Percentiles rank a stretch among this genome's conserved stretches.
These are phyloP conservation scores for Solanum hybrid DNA, from an alignment of 305 asterid species.

Conservation along the genomic window DNA sequence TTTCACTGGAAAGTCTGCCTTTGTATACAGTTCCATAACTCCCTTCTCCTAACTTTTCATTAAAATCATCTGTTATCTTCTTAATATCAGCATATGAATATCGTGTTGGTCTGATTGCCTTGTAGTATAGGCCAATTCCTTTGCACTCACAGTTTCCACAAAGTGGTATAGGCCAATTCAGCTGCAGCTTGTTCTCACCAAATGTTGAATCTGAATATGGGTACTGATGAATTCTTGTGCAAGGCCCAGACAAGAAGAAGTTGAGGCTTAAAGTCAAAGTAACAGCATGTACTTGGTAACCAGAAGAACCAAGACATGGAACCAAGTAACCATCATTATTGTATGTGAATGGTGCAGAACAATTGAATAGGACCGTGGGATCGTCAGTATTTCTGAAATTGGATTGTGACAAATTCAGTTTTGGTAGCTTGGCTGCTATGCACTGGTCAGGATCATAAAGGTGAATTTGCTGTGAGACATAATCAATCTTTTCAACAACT, in stretches of 20 bases:
- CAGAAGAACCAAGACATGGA: background rate
- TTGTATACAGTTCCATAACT: slow-evolving; percentile 12
- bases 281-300: too few species aligned
- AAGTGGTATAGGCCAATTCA: too few species aligned
- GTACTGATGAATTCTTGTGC: too few species aligned
- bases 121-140: too few species aligned
- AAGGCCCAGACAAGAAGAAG: too few species aligned
- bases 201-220: too few species aligned
- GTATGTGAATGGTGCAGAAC: background rate
- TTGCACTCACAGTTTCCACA: too few species aligned
- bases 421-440: background rate
- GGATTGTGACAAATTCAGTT: background rate
- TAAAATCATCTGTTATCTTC: too few species aligned
- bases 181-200: too few species aligned
- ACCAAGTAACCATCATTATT: accelerated
- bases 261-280: accelerated
- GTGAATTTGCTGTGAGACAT: background rate
- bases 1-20: slow-evolving; percentile 10
- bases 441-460: background rate
- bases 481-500: background rate
- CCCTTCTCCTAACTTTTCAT: too few species aligned
- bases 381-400: background rate
- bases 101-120: too few species aligned
- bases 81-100: too few species aligned
- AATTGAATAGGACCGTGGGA: background rate